Evolutionary conservation across 2,329 filamentous ascomycete species (phyloP), one percentile per base, ranked within the genome.

Genomic region (Ascochyta koolunga): DNA sequence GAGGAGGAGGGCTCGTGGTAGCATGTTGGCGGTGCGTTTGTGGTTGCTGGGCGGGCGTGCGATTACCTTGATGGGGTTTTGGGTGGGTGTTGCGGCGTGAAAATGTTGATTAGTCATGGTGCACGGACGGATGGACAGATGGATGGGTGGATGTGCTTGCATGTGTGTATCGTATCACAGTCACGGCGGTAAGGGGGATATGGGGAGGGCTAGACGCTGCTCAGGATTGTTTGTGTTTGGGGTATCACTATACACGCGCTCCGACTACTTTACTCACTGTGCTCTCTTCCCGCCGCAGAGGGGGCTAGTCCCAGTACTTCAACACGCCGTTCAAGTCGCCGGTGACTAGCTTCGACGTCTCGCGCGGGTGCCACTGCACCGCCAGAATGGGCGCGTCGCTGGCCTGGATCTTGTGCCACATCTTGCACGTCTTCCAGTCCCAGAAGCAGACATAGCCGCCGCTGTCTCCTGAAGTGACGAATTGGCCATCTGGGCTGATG

Each of bases 371-470:
- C 93, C 95, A 99, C 73, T 90, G 89, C 53, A 95, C 85, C 62
- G 89, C 90, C n/a, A 91, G 91, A 49, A 97, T 83, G 5, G 93
- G 86, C 47, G 89, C 85, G 49, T 91, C 92, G 54, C 90, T 87
- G 21, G 91, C 93, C 77, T 89, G 86, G 61, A 99, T 86, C 82
- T 98, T 98, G 78, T 96, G 91, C 77, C 91, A 96, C 92, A 99
- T 93, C 79, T 97, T 98, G 76, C 93, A 96, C 33, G 92, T 97
- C 84, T 99, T 99, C 91, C 93, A 99, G 77, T 98, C 95, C 91
- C 93, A 99, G 78, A 98, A 97, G 77, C 90, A 96, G 41, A 96
- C 86, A 68, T 86, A 97, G 31, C 96, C 95, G 15, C 86, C 91
- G 45, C 86, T 90, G 75, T 99, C 95, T 58, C 95, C 95, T 16